Conservation (phyloP, 1,139 yeast species). For the Candida sp. region DNA sequence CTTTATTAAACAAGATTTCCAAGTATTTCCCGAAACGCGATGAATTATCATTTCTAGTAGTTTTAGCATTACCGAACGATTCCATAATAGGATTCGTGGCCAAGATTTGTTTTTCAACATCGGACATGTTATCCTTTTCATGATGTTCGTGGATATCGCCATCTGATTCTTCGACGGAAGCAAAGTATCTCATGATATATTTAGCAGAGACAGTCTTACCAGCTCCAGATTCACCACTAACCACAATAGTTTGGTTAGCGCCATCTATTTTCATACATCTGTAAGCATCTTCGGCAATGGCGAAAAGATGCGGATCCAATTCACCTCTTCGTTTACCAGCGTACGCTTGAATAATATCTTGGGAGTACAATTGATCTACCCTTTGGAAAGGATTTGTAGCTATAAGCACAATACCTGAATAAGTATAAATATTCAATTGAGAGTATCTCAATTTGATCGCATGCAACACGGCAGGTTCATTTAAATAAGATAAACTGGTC, state of each 20-base stretch:
- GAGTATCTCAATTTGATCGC: conserved; percentile 90
- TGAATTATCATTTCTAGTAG: conserved; percentile 95
- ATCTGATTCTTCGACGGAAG: conserved; percentile 78
- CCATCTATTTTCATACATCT: conserved; percentile 86
- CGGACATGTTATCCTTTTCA: conserved; percentile 63
- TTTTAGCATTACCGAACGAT: conserved; percentile 98
- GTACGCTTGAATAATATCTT: conserved; percentile 90
- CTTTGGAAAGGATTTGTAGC: conserved; percentile 96
- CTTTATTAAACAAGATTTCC: conserved; percentile 78
- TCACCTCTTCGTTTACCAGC: conserved; percentile 93
- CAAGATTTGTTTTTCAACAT: conserved; percentile 89
- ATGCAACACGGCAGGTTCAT: conserved; percentile 95
- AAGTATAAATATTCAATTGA: conserved; percentile 88
- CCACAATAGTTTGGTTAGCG: conserved; percentile 92
- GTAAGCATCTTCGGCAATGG: conserved; percentile 98
- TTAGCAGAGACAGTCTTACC: conserved; percentile 98
- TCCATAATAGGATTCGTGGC: conserved; percentile 99
- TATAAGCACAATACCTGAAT: conserved; percentile 94
- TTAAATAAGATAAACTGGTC: conserved; percentile 85
- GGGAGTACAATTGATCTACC: conserved; percentile 86
- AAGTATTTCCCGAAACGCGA: conserved; percentile 96
- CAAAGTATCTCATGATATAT: conserved; percentile 96
- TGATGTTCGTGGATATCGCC: conserved; percentile 33
- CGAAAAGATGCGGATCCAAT: conserved; percentile 93
- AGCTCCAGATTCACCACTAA: conserved; percentile 98